Percentiles rank a stretch among this genome's conserved stretches.
Conservation (phyloP, 2,329 filamentous ascomycete genomes). For the Arthrobotrys conoides region DNA sequence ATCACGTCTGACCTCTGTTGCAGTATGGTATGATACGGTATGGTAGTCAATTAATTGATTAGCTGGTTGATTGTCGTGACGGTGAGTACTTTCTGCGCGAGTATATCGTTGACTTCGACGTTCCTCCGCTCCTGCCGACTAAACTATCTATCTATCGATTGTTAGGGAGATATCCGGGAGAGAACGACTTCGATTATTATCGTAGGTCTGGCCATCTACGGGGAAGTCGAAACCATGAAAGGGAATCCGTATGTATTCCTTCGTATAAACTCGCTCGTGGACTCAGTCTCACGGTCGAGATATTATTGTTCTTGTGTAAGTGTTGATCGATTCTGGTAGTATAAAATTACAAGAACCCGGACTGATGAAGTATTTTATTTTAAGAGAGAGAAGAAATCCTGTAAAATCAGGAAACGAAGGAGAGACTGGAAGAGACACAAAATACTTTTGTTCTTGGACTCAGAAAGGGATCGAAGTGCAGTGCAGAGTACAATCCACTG, state of each 20-base stretch:
- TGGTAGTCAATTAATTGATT: neutral
- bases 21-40: no score
- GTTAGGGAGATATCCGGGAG: slow-evolving; percentile 42
- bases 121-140: slow-evolving; percentile 19
- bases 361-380: neutral
- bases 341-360: slow-evolving; percentile 9
- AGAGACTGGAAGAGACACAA: slow-evolving; percentile 7
- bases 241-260: slow-evolving; percentile 6
- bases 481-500: neutral
- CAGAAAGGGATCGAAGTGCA: neutral
- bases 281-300: slow-evolving; percentile 9
- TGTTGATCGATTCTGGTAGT: neutral
- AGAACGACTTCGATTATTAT: slow-evolving; percentile 36
- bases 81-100: slow-evolving; percentile 3
- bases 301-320: neutral
- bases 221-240: slow-evolving; percentile 11
- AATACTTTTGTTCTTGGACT: neutral
- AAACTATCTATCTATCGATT: slow-evolving; percentile 14
- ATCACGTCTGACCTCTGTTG: neutral
- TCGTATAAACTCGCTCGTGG: slow-evolving; percentile 12
- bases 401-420: slow-evolving; percentile 9
- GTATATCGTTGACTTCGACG: slow-evolving; percentile 11
- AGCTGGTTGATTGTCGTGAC: slow-evolving; percentile 2
- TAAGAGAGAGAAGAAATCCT: slow-evolving; percentile 5
- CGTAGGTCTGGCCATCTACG: slow-evolving; percentile 54